Percentiles rank a stretch among this genome's conserved stretches.
These are phyloP conservation scores for Dendryphion nanum DNA, from an alignment of 2,329 filamentous ascomycete genomes.

Conservation along the genomic window DNA sequence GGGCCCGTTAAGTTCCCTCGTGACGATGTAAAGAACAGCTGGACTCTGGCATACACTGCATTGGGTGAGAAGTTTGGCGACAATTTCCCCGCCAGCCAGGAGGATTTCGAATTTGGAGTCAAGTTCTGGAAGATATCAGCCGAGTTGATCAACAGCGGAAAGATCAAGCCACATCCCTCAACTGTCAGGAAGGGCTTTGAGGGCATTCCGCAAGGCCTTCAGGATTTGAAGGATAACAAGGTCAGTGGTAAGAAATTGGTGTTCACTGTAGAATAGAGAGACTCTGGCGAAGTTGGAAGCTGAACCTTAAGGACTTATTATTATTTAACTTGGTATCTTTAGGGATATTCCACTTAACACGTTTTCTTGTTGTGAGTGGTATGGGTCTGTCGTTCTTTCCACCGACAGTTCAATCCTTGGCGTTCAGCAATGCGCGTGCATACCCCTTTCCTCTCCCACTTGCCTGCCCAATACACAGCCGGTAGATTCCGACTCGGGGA, in stretches of 20 bases:
- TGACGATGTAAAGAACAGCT: slow-evolving; percentile 43
- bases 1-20: slow-evolving; percentile 39
- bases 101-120: slow-evolving; percentile 15
- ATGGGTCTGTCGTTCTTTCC: too few species aligned
- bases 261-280: slow-evolving; percentile 14
- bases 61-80: slow-evolving; percentile 40
- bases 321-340: too few species aligned
- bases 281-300: too few species aligned
- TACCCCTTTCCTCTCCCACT: too few species aligned
- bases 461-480: too few species aligned
- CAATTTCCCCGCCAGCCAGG: slow-evolving; percentile 28
- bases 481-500: too few species aligned
- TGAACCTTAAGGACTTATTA: too few species aligned
- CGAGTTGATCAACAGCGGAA: slow-evolving; percentile 18
- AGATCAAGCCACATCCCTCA: slow-evolving; percentile 31
- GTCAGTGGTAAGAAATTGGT: slow-evolving; percentile 37
- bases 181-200: slow-evolving; percentile 29
- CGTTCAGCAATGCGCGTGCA: too few species aligned
- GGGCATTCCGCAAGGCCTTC: slow-evolving; percentile 28
- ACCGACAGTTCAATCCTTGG: too few species aligned
- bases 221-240: slow-evolving; percentile 32
- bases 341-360: too few species aligned
- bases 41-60: slow-evolving; percentile 45
- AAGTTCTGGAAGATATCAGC: slow-evolving; percentile 15
- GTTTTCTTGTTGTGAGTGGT: too few species aligned